A percentile compares a stretch with the other conserved stretches of the same genome.
Evolutionary conservation across 441 rosid genomes (phyloP).

Genomic region (Syzygium malaccense): DNA sequence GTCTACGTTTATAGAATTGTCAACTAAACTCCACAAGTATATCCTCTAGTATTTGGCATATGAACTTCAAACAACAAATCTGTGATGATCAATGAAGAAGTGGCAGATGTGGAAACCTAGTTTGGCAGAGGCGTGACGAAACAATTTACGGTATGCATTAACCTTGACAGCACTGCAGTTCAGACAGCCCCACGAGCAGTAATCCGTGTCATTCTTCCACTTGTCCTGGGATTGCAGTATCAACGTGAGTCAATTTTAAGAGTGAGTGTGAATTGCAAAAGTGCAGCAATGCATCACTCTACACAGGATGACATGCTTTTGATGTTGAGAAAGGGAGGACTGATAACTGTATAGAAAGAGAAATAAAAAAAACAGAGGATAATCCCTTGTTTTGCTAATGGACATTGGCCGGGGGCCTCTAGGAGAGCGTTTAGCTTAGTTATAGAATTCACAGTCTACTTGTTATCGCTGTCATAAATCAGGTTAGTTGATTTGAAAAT

Average conservation of each 20-base stretch:
- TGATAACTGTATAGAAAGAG: neutral
- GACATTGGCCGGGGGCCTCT: neutral
- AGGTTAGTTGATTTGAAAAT: too few species aligned
- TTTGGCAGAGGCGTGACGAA: neutral
- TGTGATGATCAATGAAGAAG: neutral
- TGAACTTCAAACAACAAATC: neutral
- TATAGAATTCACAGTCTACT: neutral
- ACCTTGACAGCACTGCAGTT: too few species aligned
- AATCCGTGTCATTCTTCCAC: neutral
- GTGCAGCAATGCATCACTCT: neutral
- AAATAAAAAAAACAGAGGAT: too few species aligned
- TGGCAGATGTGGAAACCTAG: neutral
- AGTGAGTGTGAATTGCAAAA: neutral
- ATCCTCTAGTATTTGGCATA: neutral
- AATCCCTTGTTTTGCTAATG: neutral
- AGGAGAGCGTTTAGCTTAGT: neutral
- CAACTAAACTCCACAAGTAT: neutral
- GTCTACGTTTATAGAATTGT: neutral
- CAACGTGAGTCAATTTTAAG: neutral
- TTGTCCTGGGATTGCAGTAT: neutral
- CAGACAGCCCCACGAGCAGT: neutral
- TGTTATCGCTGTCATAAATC: neutral
- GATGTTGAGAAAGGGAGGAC: neutral
- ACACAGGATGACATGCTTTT: neutral
- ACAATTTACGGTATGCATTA: neutral